Percentiles rank a stretch among this genome's conserved stretches.
These are phyloP conservation scores for Pyrenophora teres DNA, from an alignment of 2,329 filamentous ascomycete genomes.

Conservation along the genomic window DNA sequence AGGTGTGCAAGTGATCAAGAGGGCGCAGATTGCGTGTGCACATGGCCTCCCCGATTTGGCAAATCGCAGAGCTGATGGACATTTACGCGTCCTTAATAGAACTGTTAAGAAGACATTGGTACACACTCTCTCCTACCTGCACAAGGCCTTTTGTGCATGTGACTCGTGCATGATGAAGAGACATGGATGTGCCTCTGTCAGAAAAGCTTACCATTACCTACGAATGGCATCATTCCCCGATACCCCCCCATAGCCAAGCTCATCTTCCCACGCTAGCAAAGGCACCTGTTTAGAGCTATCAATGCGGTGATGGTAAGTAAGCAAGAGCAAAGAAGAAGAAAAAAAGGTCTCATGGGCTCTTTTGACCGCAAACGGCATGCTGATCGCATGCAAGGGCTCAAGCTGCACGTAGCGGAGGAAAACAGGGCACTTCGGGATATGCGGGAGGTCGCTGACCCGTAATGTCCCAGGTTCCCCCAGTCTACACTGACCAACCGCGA, in stretches of 20 bases:
- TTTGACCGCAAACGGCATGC: neutral
- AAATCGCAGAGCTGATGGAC: slow-evolving; percentile 3
- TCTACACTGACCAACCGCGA: slow-evolving; percentile 5
- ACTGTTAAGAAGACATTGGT: slow-evolving; percentile 2
- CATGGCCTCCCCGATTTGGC: slow-evolving; percentile 2
- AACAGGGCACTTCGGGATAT: slow-evolving; percentile 1
- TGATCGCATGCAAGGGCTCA: slow-evolving; percentile 4
- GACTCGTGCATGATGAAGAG: slow-evolving; percentile 3
- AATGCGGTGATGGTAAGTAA: too few relatives aligned
- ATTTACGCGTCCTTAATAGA: slow-evolving; percentile 6
- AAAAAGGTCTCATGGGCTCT: neutral
- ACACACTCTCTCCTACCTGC: neutral
- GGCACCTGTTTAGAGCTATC: too few relatives aligned
- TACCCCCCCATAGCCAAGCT: too few relatives aligned
- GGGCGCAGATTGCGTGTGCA: slow-evolving; percentile 15
- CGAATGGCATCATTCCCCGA: neutral
- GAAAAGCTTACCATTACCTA: neutral
- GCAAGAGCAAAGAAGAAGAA: too few relatives aligned
- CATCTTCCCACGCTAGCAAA: neutral
- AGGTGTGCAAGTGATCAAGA: slow-evolving; percentile 13
- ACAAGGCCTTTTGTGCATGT: neutral
- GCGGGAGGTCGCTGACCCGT: slow-evolving; percentile 12
- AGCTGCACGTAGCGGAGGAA: neutral
- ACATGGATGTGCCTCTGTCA: neutral
- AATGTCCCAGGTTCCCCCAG: slow-evolving; percentile 2